A percentile compares a stretch with the other conserved stretches of the same genome.
Conservation (phyloP, 768 basidiomycete genomes). For the Austroboletus eburneus region DNA sequence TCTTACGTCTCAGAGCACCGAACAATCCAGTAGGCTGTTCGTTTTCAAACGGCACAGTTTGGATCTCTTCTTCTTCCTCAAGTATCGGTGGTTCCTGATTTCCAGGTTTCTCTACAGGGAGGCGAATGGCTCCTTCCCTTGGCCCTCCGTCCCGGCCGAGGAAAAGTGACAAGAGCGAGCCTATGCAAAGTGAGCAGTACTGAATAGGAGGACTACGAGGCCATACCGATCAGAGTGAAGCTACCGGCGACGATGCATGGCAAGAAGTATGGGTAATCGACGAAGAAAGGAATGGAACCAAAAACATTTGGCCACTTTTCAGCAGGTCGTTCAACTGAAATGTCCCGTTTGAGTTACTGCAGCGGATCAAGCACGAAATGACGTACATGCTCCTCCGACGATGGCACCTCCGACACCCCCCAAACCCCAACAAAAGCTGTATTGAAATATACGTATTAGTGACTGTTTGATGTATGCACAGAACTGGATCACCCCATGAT, state of each 20-base stretch:
- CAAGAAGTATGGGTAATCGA: constrained; percentile 83
- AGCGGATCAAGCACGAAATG: background rate
- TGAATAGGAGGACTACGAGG: background rate
- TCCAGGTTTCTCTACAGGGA: constrained; percentile 70
- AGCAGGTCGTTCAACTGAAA: constrained; percentile 75
- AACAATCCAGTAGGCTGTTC: constrained; percentile 33
- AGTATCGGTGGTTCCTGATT: constrained; percentile 48
- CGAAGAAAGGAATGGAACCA: constrained; percentile 60
- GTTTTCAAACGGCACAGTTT: constrained; percentile 45
- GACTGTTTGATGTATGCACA: background rate
- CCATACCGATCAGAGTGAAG: constrained; percentile 67
- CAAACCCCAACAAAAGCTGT: constrained; percentile 91
- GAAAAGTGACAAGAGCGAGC: constrained; percentile 85
- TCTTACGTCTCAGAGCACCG: constrained; percentile 41
- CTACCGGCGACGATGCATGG: constrained; percentile 77
- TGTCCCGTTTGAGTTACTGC: constrained; percentile 4
- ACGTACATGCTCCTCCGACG: constrained; percentile 77
- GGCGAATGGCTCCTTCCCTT: constrained; percentile 76
- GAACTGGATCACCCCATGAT: constrained; percentile 62
- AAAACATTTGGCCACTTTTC: constrained; percentile 83
- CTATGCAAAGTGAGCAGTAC: constrained; percentile 34
- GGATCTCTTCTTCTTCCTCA: constrained; percentile 61
- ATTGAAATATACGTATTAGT: constrained; percentile 1
- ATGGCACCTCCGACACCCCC: constrained; percentile 92
- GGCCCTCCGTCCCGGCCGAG: constrained; percentile 90